Percentiles rank a stretch among this genome's conserved stretches.
phyloP scores from a whole-genome alignment of 2,329 filamentous ascomycete genomes.

The Ophiocordyceps camponoti-floridani region DNA sequence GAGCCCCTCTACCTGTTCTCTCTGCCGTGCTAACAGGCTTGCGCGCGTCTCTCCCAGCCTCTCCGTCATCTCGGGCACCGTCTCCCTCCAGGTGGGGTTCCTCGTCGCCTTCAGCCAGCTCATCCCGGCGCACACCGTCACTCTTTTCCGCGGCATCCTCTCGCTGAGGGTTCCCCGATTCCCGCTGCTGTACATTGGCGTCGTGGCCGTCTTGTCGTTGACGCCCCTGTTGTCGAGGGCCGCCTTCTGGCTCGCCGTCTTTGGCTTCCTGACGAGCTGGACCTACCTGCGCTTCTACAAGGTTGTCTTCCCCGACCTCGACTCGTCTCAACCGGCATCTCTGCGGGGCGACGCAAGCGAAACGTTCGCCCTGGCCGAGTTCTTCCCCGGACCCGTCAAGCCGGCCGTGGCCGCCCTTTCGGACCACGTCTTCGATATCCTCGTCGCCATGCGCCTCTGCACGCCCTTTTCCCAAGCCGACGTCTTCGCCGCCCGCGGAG shows the following conservation, averaged over 20 bases:
- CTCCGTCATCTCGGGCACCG: slow-evolving; percentile 72
- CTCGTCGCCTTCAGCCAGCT: slow-evolving; percentile 96
- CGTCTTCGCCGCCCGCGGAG: slow-evolving; percentile 56
- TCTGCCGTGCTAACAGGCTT: not conserved
- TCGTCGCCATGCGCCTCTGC: slow-evolving; percentile 63
- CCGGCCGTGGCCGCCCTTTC: slow-evolving; percentile 58
- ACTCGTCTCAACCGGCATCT: slow-evolving; percentile 37
- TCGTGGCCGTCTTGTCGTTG: slow-evolving; percentile 46
- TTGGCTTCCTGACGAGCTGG: slow-evolving; percentile 79
- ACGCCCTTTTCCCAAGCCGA: slow-evolving; percentile 73
- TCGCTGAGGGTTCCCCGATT: slow-evolving; percentile 69
- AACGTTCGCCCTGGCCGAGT: slow-evolving; percentile 88
- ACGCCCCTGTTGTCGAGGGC: slow-evolving; percentile 47
- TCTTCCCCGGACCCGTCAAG: slow-evolving; percentile 77
- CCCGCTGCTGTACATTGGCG: slow-evolving; percentile 54
- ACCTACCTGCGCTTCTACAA: slow-evolving; percentile 95
- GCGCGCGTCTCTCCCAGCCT: slow-evolving; percentile 26
- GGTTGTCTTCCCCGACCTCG: slow-evolving; percentile 49
- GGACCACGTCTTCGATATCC: slow-evolving; percentile 52
- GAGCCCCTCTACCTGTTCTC: not conserved
- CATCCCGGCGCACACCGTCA: slow-evolving; percentile 90
- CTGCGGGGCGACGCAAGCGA: slow-evolving; percentile 87
- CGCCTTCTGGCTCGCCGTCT: slow-evolving; percentile 60
- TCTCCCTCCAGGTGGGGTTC: slow-evolving; percentile 81
- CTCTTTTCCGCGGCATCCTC: slow-evolving; percentile 72